Evolutionary conservation across 352 stramenopile species (phyloP), one percentile per base, ranked within the genome.

Genomic region (Globisporangium recalcitrans): DNA sequence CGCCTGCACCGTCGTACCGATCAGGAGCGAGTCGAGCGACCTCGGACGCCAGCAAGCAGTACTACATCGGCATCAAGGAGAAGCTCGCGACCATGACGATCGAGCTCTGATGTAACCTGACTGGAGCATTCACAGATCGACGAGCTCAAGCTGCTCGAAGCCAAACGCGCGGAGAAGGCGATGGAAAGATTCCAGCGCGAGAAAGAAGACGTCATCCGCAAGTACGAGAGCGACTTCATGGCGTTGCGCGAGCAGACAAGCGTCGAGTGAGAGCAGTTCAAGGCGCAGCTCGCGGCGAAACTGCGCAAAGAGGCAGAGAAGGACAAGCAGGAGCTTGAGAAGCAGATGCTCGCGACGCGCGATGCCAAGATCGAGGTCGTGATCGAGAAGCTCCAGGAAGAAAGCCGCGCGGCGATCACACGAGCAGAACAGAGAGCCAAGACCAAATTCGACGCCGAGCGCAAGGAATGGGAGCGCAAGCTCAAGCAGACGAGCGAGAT

Each of bases 361-460:
- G 78, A 93, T 60, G 73, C 80, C 9, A 91, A 93, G 68, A 86
- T 91, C 40, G 80, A 91, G 56, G 55, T 93, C 38, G 81, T 93
- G 63, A 91, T 93, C 31, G 80, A 87, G 42, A 91, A 91, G 51
- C 71, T 93, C 14, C 81, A 91, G 48, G 73, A 86, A 46, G 81
- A 93, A 55, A 90, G 80, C 27, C 67, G 76, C 11, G 62, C 78
- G 16, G 74, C 78, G 49, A 69, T 91, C 21, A 75, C 86, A 26
- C 73, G 73, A 3, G 78, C 65, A 2, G 81, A 93, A 54, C 62
- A 68, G 3, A 81, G 78, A 10, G 60, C 69, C 0, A 70, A 73
- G 38, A 69, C 71, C 48, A 87, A 82, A 49, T 77, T 81, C 24
- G 79, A 82, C 51, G 61, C 82, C 16, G 82, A 93, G 64, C 75